A percentile compares a stretch with the other conserved stretches of the same genome.
Conservation (phyloP, 257 asterid genomes). For the Buddleja alternifolia region DNA sequence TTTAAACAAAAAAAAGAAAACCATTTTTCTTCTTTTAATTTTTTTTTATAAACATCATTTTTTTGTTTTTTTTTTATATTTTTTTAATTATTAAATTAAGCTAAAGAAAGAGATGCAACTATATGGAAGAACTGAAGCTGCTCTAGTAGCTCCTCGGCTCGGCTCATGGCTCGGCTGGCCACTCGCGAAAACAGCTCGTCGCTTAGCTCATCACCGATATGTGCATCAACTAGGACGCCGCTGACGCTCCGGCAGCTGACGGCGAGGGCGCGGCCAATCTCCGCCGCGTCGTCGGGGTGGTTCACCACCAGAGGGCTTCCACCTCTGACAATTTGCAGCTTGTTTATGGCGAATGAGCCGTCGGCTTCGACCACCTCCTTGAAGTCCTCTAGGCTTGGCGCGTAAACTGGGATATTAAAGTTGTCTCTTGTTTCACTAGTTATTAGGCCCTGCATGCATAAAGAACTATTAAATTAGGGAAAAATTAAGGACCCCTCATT, state of each 20-base stretch:
- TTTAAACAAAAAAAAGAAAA: no score
- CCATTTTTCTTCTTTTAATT: no score
- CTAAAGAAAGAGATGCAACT: constrained; percentile 88
- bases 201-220: constrained; percentile 76
- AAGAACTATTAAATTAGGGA: neutral
- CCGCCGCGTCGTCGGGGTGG: constrained; percentile 78
- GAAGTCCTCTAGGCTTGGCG: constrained; percentile 89
- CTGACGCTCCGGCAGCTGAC: constrained; percentile 83
- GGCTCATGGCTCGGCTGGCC: constrained; percentile 61
- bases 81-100: constrained; percentile 22
- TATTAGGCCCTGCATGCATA: constrained; percentile 61
- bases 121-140: constrained; percentile 85
- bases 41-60: no score
- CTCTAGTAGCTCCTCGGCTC: constrained; percentile 74
- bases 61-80: no score
- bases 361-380: constrained; percentile 84
- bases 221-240: constrained; percentile 95
- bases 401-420: constrained; percentile 91
- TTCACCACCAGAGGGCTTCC: constrained; percentile 94
- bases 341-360: constrained; percentile 68
- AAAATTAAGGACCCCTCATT: no score
- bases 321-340: constrained; percentile 77
- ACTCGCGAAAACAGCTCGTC: constrained; percentile 76
- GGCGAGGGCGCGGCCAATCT: constrained; percentile 87
- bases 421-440: constrained; percentile 72